Evolutionary conservation across 169 alveolate species (phyloP).

Genomic region (Hepatocystis sp.): DNA sequence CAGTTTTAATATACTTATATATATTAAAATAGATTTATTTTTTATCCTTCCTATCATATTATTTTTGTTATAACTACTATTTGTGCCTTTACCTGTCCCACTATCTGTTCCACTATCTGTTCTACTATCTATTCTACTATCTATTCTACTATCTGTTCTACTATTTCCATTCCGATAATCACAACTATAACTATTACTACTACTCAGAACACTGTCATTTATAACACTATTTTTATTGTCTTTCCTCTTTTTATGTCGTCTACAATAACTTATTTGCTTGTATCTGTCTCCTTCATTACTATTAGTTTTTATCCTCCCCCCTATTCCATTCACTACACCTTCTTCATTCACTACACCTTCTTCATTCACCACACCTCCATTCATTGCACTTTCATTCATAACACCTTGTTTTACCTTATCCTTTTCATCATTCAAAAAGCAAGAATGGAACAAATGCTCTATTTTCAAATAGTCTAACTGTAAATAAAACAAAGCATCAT

Average conservation of each 20-base stretch:
- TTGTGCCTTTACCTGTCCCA: too few relatives aligned
- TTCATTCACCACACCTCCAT: not conserved
- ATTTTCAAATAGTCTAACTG: slow-evolving; percentile 3
- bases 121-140: too few relatives aligned
- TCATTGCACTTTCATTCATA: not conserved
- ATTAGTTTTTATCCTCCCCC: too few relatives aligned
- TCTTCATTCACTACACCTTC: too few relatives aligned
- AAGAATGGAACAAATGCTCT: slow-evolving; percentile 33
- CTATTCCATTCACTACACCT: too few relatives aligned
- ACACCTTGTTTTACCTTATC: not conserved
- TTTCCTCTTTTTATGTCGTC: too few relatives aligned
- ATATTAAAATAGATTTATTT: slow-evolving; percentile 19
- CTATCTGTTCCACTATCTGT: too few relatives aligned
- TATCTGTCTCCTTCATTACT: too few relatives aligned
- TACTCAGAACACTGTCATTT: not conserved
- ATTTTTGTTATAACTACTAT: not conserved
- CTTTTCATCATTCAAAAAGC: slow-evolving; percentile 1
- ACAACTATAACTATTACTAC: not conserved
- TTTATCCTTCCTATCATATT: not conserved
- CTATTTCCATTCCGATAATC: too few relatives aligned
- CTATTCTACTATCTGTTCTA: too few relatives aligned
- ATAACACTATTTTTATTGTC: not conserved
- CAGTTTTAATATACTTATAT: slow-evolving; percentile 29
- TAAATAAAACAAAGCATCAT: slow-evolving; percentile 28
- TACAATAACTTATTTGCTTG: too few relatives aligned